Evolutionary conservation across 148 eudicot species (phyloP).

Genomic region (Rhododendron ovatum): DNA sequence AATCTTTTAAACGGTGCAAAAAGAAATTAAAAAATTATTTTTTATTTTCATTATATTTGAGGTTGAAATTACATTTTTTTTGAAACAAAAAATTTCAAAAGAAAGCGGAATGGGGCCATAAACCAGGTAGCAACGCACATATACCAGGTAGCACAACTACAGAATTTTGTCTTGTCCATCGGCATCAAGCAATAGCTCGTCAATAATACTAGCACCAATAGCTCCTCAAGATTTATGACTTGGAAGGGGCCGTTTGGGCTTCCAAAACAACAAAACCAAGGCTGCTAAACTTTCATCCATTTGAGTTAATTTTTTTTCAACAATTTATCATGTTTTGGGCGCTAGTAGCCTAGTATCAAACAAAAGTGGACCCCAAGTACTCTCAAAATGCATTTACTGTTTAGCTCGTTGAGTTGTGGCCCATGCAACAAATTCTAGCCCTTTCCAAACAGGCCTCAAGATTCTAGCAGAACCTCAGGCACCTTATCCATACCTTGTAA

Average conservation of each 20-base stretch:
- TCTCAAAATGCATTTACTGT: neutral
- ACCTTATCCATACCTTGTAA: neutral
- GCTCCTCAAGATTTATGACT: neutral
- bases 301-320: neutral
- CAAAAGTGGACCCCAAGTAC: neutral
- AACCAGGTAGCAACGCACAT: neutral
- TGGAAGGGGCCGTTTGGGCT: neutral
- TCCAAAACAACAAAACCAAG: neutral
- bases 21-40: too few species aligned
- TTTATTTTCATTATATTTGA: too few species aligned
- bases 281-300: neutral
- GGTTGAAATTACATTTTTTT: too few species aligned
- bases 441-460: neutral
- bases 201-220: neutral
- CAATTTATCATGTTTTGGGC: neutral
- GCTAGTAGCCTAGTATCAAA: neutral
- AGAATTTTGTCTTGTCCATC: neutral
- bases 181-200: neutral
- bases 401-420: neutral
- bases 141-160: neutral
- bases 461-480: neutral
- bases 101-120: too few species aligned
- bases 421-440: neutral
- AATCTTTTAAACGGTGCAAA: too few species aligned
- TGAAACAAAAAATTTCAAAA: too few species aligned